A percentile compares a stretch with the other conserved stretches of the same genome.
Conservation (phyloP, 2,329 filamentous ascomycete genomes). For the Blumeria hordei region DNA sequence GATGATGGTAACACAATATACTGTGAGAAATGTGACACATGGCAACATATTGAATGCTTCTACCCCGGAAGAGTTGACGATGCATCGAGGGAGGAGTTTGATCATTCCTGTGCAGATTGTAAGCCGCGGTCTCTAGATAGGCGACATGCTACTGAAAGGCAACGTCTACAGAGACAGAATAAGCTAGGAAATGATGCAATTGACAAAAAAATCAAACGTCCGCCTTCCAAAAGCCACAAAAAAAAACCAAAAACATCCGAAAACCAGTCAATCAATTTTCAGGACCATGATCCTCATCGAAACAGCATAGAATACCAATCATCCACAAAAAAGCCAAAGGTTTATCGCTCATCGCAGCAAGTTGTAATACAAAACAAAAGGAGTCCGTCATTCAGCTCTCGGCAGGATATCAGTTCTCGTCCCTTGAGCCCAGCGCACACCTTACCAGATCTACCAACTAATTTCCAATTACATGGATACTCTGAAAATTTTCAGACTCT, state of each 20-base stretch:
- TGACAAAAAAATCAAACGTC: slow-evolving; percentile 52
- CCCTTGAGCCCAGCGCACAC: slow-evolving; percentile 56
- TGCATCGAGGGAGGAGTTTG: slow-evolving; percentile 44
- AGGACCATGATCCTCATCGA: slow-evolving; percentile 26
- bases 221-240: slow-evolving; percentile 59
- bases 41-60: slow-evolving; percentile 97
- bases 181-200: slow-evolving; percentile 21
- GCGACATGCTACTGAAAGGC: slow-evolving; percentile 50
- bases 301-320: slow-evolving; percentile 24
- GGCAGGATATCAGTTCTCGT: slow-evolving; percentile 30
- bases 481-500: slow-evolving; percentile 53
- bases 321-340: slow-evolving; percentile 59
- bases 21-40: slow-evolving; percentile 87
- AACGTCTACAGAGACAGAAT: slow-evolving; percentile 34
- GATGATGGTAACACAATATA: slow-evolving; percentile 96
- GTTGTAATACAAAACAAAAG: slow-evolving; percentile 44
- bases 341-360: slow-evolving; percentile 57
- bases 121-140: slow-evolving; percentile 52
- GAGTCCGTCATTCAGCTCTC: slow-evolving; percentile 36
- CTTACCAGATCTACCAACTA: slow-evolving; percentile 37
- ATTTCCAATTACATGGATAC: slow-evolving; percentile 42
- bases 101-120: slow-evolving; percentile 80
- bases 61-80: slow-evolving; percentile 52
- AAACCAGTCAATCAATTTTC: slow-evolving; percentile 41
- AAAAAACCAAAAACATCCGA: slow-evolving; percentile 61